A percentile compares a stretch with the other conserved stretches of the same genome.
These are phyloP conservation scores for Onygena corvina DNA, from an alignment of 2,329 filamentous ascomycete genomes.

Conservation along the genomic window DNA sequence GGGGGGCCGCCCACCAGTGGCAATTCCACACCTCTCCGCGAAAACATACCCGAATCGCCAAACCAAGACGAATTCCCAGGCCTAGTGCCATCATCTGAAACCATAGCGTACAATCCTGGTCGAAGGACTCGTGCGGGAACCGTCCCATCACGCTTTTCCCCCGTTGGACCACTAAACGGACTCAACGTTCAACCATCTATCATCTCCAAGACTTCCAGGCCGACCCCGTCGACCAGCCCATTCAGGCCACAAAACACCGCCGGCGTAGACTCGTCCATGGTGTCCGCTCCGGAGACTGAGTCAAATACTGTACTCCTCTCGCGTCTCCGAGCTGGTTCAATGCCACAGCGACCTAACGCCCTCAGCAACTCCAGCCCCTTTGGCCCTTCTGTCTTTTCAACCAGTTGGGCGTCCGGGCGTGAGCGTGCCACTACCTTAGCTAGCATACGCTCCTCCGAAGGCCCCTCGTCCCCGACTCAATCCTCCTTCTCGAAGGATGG, in stretches of 20 bases:
- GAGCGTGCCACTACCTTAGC: constrained; percentile 80
- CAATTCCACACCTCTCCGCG: constrained; percentile 87
- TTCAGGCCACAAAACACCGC: constrained; percentile 54
- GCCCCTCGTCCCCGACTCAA: constrained; percentile 72
- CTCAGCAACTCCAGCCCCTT: constrained; percentile 54
- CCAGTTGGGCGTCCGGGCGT: constrained; percentile 68
- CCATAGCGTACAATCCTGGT: constrained; percentile 51
- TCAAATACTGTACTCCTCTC: constrained; percentile 65
- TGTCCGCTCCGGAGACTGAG: constrained; percentile 34
- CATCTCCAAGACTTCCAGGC: constrained; percentile 66
- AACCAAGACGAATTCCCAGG: constrained; percentile 87
- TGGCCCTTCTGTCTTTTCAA: constrained; percentile 76
- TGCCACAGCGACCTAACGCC: constrained; percentile 75
- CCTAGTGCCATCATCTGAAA: constrained; percentile 59
- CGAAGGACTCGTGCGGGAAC: constrained; percentile 84
- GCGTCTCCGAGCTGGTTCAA: constrained; percentile 78
- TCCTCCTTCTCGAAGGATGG: constrained; percentile 80
- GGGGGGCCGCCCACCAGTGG: constrained; percentile 91
- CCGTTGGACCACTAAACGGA: constrained; percentile 52
- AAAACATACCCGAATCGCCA: constrained; percentile 94
- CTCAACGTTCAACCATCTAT: constrained; percentile 45
- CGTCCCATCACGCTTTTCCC: constrained; percentile 86
- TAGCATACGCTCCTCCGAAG: constrained; percentile 78
- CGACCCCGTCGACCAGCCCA: constrained; percentile 75
- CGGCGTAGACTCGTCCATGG: constrained; percentile 29